phyloP scores from a whole-genome alignment of 345 rosid genomes.

The Arabis hirsuta region DNA sequence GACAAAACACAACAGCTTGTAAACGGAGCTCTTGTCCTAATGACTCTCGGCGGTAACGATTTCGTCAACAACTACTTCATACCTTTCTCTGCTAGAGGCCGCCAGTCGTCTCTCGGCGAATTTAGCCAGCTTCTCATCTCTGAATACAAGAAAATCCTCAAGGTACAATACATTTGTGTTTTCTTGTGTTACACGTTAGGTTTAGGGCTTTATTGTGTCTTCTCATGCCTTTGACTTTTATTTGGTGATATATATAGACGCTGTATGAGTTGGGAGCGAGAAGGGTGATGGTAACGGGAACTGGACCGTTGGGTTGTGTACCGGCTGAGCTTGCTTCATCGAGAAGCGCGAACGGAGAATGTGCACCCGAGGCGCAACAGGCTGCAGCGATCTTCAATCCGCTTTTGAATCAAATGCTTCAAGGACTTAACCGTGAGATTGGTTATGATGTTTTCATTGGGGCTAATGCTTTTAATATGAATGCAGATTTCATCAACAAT shows the following conservation, averaged over 20 bases:
- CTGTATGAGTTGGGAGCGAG: constrained; percentile 67
- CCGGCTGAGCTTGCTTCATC: constrained; percentile 66
- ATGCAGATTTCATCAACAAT: constrained; percentile 58
- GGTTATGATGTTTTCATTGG: constrained; percentile 61
- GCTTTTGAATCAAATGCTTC: constrained; percentile 57
- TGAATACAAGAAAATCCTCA: constrained; percentile 42
- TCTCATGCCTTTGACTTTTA: constrained; percentile 15
- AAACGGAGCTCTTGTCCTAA: constrained; percentile 45
- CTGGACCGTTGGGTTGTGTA: constrained; percentile 80
- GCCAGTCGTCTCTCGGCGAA: constrained; percentile 37
- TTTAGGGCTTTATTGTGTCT: not conserved
- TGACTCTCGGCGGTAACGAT: constrained; percentile 47
- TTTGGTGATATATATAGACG: constrained; percentile 47
- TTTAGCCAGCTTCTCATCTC: constrained; percentile 41
- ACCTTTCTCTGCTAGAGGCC: constrained; percentile 38
- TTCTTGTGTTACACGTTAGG: constrained; percentile 2
- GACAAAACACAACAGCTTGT: constrained; percentile 53
- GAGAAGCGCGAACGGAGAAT: constrained; percentile 63
- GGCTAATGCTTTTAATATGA: constrained; percentile 56
- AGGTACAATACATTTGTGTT: not conserved
- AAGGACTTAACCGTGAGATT: constrained; percentile 55
- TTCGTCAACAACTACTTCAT: constrained; percentile 48
- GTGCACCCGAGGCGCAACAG: constrained; percentile 62
- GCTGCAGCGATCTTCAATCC: constrained; percentile 77
- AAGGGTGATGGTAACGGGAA: constrained; percentile 78